phyloP scores from a whole-genome alignment of 2,329 filamentous ascomycete species.

The Coccinonectria pachysandricola region DNA sequence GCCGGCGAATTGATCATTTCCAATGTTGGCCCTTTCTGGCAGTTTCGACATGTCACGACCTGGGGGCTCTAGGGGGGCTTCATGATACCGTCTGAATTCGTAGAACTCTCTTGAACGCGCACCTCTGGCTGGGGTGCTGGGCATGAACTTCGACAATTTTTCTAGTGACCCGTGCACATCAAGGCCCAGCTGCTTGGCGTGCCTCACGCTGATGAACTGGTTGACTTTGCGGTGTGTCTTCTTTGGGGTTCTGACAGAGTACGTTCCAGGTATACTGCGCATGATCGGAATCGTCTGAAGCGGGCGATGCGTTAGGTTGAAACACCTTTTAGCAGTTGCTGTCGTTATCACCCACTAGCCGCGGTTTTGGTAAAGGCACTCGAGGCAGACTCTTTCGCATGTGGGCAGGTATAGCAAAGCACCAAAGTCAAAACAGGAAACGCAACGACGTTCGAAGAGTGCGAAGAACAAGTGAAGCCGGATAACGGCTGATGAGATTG shows the following conservation, averaged over 20 bases:
- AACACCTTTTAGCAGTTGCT: constrained; percentile 4
- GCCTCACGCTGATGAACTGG: constrained; percentile 14
- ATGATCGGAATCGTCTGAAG: constrained; percentile 5
- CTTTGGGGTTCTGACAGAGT: constrained; percentile 1
- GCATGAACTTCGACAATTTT: constrained; percentile 1
- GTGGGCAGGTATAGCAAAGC: constrained; percentile 18
- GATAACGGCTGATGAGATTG: too few relatives aligned
- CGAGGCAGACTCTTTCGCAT: constrained; percentile 17
- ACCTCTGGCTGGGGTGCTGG: neutral
- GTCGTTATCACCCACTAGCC: constrained; percentile 10
- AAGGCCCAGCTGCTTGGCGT: constrained; percentile 13
- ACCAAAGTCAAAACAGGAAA: constrained; percentile 16
- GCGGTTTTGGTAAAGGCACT: constrained; percentile 13
- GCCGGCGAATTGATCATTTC: constrained; percentile 2
- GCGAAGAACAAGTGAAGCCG: too few relatives aligned
- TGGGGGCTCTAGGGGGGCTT: constrained; percentile 8
- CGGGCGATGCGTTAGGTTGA: constrained; percentile 5
- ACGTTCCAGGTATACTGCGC: constrained; percentile 10
- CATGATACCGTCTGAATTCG: constrained; percentile 6
- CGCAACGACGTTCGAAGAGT: too few relatives aligned
- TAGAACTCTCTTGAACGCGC: too few relatives aligned
- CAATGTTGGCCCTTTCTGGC: constrained; percentile 1
- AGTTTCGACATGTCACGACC: constrained; percentile 8
- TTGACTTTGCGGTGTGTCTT: constrained; percentile 1
- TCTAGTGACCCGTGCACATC: constrained; percentile 10